These are phyloP conservation scores for Diaporthe citri DNA, from an alignment of 2,329 filamentous ascomycete genomes.

Conservation along the genomic window DNA sequence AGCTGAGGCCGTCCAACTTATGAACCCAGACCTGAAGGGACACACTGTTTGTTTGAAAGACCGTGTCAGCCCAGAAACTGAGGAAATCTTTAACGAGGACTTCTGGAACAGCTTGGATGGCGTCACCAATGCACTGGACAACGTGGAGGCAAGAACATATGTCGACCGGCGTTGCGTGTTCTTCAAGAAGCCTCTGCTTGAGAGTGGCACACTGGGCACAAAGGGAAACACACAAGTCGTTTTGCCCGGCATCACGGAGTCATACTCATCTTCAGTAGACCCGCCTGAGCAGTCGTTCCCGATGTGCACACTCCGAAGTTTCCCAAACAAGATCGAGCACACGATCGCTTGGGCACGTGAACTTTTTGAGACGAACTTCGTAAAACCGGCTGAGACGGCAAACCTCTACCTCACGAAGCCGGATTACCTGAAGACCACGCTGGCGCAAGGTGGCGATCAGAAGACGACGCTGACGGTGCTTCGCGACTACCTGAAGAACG, in stretches of 20 bases:
- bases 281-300: constrained; percentile 98
- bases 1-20: constrained; percentile 86
- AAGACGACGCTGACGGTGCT: constrained; percentile 93
- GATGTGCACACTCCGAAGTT: constrained; percentile 97
- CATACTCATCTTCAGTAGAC: constrained; percentile 94
- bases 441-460: constrained; percentile 95
- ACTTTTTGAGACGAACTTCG: constrained; percentile 93
- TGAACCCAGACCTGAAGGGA: constrained; percentile 93
- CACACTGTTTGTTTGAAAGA: constrained; percentile 91
- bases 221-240: constrained; percentile 99
- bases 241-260: constrained; percentile 91
- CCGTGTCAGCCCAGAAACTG: constrained; percentile 90
- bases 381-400: constrained; percentile 92
- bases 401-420: constrained; percentile 94
- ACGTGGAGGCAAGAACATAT: constrained; percentile 96
- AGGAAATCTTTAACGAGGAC: constrained; percentile 91
- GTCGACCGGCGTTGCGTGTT: constrained; percentile 97
- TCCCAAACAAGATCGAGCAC: constrained; percentile 98
- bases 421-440: constrained; percentile 86
- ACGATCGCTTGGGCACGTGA: constrained; percentile 99
- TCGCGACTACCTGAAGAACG: constrained; percentile 88
- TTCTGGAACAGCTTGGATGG: constrained; percentile 92
- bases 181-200: constrained; percentile 95
- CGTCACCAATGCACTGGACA: constrained; percentile 97
- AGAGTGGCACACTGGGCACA: constrained; percentile 97